These are phyloP conservation scores for Pezicula carpinea DNA, from an alignment of 2,329 filamentous ascomycete genomes.

Conservation along the genomic window DNA sequence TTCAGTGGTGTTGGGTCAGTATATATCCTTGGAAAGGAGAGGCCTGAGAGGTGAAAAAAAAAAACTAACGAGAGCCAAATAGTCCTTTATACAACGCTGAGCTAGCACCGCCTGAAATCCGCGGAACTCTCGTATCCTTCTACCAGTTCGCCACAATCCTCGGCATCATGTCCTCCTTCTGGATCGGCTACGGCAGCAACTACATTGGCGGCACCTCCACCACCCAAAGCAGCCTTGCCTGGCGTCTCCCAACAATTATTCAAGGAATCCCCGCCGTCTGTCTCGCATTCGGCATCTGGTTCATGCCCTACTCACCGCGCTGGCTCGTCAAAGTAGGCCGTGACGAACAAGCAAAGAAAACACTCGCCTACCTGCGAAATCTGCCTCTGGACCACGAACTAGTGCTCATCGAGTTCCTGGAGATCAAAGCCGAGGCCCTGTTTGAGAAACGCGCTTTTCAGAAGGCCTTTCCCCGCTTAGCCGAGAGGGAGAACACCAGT, in stretches of 20 bases:
- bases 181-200: constrained; percentile 41
- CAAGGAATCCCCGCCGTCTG: constrained; percentile 41
- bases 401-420: constrained; percentile 39
- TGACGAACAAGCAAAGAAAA: constrained; percentile 42
- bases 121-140: constrained; percentile 59
- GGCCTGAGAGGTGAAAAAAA: no score
- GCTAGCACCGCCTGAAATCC: constrained; percentile 53
- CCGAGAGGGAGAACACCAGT: constrained; percentile 36
- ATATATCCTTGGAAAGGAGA: background rate
- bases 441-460: constrained; percentile 39
- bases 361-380: constrained; percentile 37
- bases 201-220: constrained; percentile 43
- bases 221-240: constrained; percentile 36
- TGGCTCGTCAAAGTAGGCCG: constrained; percentile 40
- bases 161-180: constrained; percentile 45
- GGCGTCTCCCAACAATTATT: constrained; percentile 41
- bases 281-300: constrained; percentile 39
- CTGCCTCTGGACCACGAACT: constrained; percentile 34
- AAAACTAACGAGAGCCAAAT: background rate
- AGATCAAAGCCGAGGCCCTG: constrained; percentile 41
- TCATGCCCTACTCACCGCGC: constrained; percentile 39
- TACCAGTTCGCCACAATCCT: constrained; percentile 58
- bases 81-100: constrained; percentile 46
- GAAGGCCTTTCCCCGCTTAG: constrained; percentile 39
- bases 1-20: constrained; percentile 37